phyloP scores from a whole-genome alignment of 208 protist species.

The Trypanosoma lewisi region DNA sequence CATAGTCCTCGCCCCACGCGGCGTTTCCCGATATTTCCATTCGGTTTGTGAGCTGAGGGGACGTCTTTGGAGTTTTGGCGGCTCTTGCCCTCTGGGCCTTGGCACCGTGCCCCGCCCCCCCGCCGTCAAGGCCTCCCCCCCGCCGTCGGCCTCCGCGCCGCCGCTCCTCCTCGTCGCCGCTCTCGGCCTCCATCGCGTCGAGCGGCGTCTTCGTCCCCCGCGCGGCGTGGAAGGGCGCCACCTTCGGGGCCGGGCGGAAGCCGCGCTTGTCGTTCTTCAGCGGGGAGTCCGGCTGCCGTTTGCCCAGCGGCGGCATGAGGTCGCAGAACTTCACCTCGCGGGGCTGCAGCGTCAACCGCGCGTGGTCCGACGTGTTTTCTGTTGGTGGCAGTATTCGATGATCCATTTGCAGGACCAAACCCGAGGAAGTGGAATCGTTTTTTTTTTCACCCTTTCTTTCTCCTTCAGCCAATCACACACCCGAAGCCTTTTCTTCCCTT shows the following conservation, averaged over 20 bases:
- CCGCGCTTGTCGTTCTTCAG: constrained; percentile 22
- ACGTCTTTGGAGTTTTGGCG: neutral
- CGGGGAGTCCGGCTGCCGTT: neutral
- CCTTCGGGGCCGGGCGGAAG: constrained; percentile 23
- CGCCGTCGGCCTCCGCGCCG: constrained; percentile 12
- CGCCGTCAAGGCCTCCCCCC: neutral
- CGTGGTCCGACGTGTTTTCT: constrained; percentile 12
- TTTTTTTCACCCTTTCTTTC: neutral
- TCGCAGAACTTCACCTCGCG: constrained; percentile 58
- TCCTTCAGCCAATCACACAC: too few species aligned
- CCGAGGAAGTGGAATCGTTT: neutral
- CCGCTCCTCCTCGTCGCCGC: constrained; percentile 25
- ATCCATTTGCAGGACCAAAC: constrained; percentile 7
- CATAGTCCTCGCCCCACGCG: constrained; percentile 37
- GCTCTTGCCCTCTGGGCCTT: constrained; percentile 2
- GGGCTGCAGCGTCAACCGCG: constrained; percentile 38
- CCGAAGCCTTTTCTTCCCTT: too few species aligned
- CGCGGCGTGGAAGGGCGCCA: neutral
- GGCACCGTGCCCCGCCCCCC: neutral
- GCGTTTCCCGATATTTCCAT: constrained; percentile 84
- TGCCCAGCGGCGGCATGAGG: neutral
- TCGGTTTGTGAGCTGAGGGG: neutral
- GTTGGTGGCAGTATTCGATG: constrained; percentile 1
- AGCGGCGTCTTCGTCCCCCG: neutral
- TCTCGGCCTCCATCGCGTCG: constrained; percentile 21